These are phyloP conservation scores for Rhizopogon vulgaris DNA, from an alignment of 768 basidiomycete genomes.

Conservation along the genomic window DNA sequence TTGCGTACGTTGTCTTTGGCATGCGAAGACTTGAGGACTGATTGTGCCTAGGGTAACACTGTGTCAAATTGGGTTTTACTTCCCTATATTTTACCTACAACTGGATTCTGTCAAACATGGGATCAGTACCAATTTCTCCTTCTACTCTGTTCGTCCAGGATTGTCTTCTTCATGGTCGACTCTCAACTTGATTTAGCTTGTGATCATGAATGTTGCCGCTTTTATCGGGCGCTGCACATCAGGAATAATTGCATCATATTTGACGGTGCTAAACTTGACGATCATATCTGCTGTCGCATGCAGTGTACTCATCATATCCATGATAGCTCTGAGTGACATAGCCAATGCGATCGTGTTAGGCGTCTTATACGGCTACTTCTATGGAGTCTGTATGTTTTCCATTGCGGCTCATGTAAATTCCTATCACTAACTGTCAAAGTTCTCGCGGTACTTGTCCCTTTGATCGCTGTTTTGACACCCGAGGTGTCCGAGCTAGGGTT, in stretches of 20 bases:
- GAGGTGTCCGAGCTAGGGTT: constrained; percentile 47
- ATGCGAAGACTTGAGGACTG: not conserved
- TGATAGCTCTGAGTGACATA: constrained; percentile 34
- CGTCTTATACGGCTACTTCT: constrained; percentile 43
- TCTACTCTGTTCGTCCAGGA: constrained; percentile 39
- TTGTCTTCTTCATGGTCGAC: not conserved
- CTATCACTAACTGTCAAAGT: constrained; percentile 16
- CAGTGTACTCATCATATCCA: constrained; percentile 36
- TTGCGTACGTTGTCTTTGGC: constrained; percentile 12
- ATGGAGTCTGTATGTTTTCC: constrained; percentile 32
- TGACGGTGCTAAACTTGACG: constrained; percentile 40
- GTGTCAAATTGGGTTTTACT: constrained; percentile 36
- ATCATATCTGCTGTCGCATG: constrained; percentile 28
- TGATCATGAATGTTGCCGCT: constrained; percentile 46
- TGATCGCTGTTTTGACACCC: constrained; percentile 38
- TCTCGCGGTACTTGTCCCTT: constrained; percentile 35
- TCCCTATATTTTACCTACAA: constrained; percentile 57
- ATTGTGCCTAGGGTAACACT: constrained; percentile 13
- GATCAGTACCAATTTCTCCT: constrained; percentile 38
- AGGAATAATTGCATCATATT: constrained; percentile 29
- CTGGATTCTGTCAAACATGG: constrained; percentile 46
- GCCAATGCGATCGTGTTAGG: constrained; percentile 36
- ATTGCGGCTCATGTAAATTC: no score
- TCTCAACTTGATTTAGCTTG: constrained; percentile 28
- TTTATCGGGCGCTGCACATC: constrained; percentile 44